Percentiles rank a stretch among this genome's conserved stretches.
Evolutionary conservation across 176 grass and related monocot species (phyloP).

Genomic region (Oryza brachyantha): DNA sequence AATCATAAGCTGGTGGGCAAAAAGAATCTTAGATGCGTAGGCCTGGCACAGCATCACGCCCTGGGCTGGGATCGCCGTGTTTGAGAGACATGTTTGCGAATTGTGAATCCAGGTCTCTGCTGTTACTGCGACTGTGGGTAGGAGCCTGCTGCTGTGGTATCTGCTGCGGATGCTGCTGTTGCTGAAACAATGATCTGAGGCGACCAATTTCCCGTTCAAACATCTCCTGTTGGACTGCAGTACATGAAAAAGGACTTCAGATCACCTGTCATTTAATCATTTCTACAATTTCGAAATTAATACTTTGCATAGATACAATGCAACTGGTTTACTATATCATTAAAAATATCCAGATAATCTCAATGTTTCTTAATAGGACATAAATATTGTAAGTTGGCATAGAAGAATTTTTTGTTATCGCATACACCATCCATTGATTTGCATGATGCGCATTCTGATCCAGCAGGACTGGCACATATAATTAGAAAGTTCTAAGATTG

Average conservation of each 20-base stretch:
- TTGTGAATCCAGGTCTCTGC: constrained; percentile 79
- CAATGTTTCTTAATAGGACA: background rate
- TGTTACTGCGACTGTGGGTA: constrained; percentile 60
- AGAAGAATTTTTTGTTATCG: no score
- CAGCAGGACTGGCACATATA: background rate
- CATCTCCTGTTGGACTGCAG: constrained; percentile 90
- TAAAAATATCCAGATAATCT: background rate
- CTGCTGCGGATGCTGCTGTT: constrained; percentile 62
- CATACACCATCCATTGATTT: no score
- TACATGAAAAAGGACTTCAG: background rate
- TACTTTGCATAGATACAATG: constrained; percentile 6
- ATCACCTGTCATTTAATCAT: background rate
- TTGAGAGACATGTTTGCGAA: constrained; percentile 79
- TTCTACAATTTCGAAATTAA: background rate
- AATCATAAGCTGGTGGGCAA: constrained; percentile 24
- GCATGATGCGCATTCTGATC: no score
- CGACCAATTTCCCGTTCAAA: constrained; percentile 78
- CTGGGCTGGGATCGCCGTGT: constrained; percentile 55
- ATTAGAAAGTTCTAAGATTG: background rate
- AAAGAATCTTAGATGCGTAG: constrained; percentile 58
- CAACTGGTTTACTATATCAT: background rate
- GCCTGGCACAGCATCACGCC: constrained; percentile 38
- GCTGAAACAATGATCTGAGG: constrained; percentile 65
- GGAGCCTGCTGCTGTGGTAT: constrained; percentile 41
- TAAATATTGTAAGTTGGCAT: background rate